Base-by-base conservation (phyloP, 1,284 basidiomycete genomes). In the Trametes polyzona region DNA sequence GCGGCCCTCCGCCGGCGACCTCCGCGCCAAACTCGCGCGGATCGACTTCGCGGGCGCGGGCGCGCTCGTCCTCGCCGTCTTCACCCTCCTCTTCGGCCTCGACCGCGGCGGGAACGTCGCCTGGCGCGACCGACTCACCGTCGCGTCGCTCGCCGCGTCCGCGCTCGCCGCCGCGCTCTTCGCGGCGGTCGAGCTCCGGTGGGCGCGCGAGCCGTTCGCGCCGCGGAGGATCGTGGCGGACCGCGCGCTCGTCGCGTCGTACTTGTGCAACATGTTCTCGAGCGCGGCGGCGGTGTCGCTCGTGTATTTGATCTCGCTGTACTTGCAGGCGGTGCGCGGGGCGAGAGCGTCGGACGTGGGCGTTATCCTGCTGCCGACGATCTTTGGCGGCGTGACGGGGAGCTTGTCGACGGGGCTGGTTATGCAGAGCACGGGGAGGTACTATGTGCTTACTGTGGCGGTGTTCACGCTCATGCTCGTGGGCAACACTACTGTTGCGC, bases 391-490 rank as follows among this genome's bases (percentile, higher is more conserved):
- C 14, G 75, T 85, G 4, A 44, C 67, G 1, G 85, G 84, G 0
- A 83, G 82, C 49, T 69, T 87, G 7, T 49, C 62, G 5, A 78
- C 80, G 4, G 84, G 84, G 0, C 61, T 86, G 40, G 68, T 78
- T 23, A 86, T 87, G 67, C 83, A 86, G 68, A 66, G 74, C 1
- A 84, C 82, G 8, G 86, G 84, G 5, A 81, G 78, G 64, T 86
- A 80, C 58, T 84, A 83, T 54, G 67, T 69, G 55, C 49, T 85
- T 6, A 86, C 84, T 0, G 68, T 84, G 0, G 55, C 65, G 12
- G 74, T 71, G 12, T 83, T 79, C 58, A 52, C 65, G 10, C 33
- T 72, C 4, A 72, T 81, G 56, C 59, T 80, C 9, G 14, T 70
- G 1, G 83, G 82, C 0, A 73, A 74, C n/a, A 47, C 73, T 1